A percentile compares a stretch with the other conserved stretches of the same genome.
These are phyloP conservation scores for Lactarius sanguifluus DNA, from an alignment of 768 basidiomycete species.

Conservation along the genomic window DNA sequence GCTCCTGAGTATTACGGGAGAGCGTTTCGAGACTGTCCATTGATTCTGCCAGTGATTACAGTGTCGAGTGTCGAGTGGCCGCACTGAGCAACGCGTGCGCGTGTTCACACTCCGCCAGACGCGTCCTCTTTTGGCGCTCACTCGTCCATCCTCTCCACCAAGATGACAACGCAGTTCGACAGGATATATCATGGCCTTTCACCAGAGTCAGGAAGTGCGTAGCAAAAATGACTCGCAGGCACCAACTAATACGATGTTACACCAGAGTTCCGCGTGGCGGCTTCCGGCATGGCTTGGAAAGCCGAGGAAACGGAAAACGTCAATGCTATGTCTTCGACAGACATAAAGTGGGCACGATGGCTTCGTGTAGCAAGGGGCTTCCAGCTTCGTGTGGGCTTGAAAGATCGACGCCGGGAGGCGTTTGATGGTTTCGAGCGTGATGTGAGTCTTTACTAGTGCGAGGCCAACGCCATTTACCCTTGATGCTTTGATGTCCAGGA, in stretches of 20 bases:
- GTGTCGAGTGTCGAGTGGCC: not conserved
- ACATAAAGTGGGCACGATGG: constrained; percentile 92
- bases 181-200: constrained; percentile 74
- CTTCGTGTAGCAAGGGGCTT: constrained; percentile 89
- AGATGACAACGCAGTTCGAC: constrained; percentile 83
- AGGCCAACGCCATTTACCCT: constrained; percentile 10
- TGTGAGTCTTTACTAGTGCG: constrained; percentile 45
- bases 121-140: constrained; percentile 25
- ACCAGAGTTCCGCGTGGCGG: constrained; percentile 82
- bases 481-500: constrained; percentile 52
- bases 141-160: constrained; percentile 30
- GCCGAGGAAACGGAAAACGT: constrained; percentile 65
- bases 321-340: constrained; percentile 59
- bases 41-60: not conserved
- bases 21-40: constrained; percentile 64
- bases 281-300: constrained; percentile 94
- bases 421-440: constrained; percentile 95
- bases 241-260: constrained; percentile 3
- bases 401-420: constrained; percentile 72
- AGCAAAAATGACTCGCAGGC: not conserved
- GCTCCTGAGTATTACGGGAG: constrained; percentile 49
- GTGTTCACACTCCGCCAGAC: constrained; percentile 29
- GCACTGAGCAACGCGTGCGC: constrained; percentile 10
- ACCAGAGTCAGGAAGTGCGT: constrained; percentile 80
- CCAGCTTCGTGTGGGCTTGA: constrained; percentile 82